Percentiles rank a stretch among this genome's conserved stretches.
These are phyloP conservation scores for Pluteus cervinus DNA, from an alignment of 768 basidiomycete species.

Conservation along the genomic window DNA sequence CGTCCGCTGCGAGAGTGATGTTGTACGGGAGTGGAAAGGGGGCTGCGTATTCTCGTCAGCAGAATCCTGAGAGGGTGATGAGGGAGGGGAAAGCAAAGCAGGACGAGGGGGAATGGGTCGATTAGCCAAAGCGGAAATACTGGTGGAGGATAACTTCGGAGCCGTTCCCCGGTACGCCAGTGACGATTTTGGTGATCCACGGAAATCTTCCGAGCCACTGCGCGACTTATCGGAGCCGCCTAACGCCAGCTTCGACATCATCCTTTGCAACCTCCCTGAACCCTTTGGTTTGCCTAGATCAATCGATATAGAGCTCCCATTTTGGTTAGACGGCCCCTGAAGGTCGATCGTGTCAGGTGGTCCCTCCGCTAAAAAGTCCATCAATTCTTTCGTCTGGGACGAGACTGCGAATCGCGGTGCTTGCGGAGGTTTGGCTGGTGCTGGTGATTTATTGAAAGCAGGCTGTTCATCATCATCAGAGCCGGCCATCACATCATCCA, in stretches of 20 bases:
- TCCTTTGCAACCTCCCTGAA: constrained; percentile 64
- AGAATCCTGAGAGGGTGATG: constrained; percentile 37
- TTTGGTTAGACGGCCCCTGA: constrained; percentile 48
- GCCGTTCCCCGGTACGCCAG: constrained; percentile 6
- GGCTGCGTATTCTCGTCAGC: constrained; percentile 28
- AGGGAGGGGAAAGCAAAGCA: constrained; percentile 39
- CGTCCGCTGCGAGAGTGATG: no score
- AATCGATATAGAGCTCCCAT: constrained; percentile 21
- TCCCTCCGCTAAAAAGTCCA: constrained; percentile 50
- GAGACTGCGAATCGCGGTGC: constrained; percentile 26
- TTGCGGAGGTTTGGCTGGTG: constrained; percentile 14
- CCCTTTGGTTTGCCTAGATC: constrained; percentile 45
- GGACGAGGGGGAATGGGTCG: constrained; percentile 57
- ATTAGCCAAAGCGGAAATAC: constrained; percentile 47
- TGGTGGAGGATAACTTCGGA: constrained; percentile 17
- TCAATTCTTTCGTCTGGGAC: constrained; percentile 44
- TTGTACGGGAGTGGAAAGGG: constrained; percentile 6
- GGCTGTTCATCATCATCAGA: constrained; percentile 53
- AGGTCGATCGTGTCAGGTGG: constrained; percentile 55
- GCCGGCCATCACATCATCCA: constrained; percentile 70
- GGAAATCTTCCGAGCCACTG: constrained; percentile 13
- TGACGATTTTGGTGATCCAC: constrained; percentile 10
- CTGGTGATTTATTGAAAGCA: constrained; percentile 13
- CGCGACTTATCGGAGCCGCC: constrained; percentile 34
- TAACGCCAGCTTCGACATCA: constrained; percentile 74